Evolutionary conservation across 208 protist genomes (phyloP).

Genomic region (Tetramitus jugosus): DNA sequence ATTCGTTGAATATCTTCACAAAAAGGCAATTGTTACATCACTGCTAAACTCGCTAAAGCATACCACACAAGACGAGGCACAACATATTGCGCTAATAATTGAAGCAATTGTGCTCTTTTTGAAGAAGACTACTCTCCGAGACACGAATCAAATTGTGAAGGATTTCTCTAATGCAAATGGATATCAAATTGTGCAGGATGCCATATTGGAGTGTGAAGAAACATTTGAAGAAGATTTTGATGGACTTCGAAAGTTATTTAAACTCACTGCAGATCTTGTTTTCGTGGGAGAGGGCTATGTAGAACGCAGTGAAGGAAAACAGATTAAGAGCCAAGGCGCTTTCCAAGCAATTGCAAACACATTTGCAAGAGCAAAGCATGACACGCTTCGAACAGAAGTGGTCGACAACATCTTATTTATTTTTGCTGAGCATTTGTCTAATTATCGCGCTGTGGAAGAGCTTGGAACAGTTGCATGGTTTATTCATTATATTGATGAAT

Average conservation of each 20-base stretch:
- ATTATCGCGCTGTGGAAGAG: not conserved
- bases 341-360: not conserved
- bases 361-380: not conserved
- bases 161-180: constrained; percentile 6
- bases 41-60: too few species aligned
- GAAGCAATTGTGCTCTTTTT: too few species aligned
- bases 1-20: too few species aligned
- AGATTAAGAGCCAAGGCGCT: not conserved
- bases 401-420: not conserved
- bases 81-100: too few species aligned
- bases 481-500: not conserved
- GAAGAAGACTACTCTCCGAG: too few species aligned
- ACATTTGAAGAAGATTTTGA: not conserved
- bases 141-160: too few species aligned
- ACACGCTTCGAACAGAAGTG: not conserved
- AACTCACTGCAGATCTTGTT: not conserved
- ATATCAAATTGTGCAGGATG: not conserved
- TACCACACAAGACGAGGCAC: too few species aligned
- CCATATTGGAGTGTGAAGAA: not conserved
- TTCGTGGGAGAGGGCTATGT: not conserved
- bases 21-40: too few species aligned
- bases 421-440: not conserved
- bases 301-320: not conserved
- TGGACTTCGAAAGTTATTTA: not conserved
- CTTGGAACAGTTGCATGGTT: not conserved